Conservation (phyloP, 495 filamentous ascomycete genomes). For the Penicillium tannophilum region DNA sequence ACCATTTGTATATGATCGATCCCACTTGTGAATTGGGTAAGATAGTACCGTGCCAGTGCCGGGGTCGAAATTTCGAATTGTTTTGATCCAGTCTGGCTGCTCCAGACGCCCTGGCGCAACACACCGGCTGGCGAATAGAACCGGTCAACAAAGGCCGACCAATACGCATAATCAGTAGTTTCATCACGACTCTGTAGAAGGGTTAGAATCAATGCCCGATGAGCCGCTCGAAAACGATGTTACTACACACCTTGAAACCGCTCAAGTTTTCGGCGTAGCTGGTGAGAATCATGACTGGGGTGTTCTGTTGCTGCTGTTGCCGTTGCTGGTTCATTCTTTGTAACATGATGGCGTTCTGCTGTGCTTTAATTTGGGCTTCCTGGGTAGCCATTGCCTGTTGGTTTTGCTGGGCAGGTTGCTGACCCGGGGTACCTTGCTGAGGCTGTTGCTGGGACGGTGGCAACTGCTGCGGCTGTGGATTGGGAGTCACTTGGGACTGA, state of each 20-base stretch:
- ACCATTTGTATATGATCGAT: constrained; percentile 78
- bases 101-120: constrained; percentile 64
- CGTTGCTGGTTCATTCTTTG: constrained; percentile 45
- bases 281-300: constrained; percentile 63
- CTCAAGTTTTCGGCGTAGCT: constrained; percentile 72
- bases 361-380: constrained; percentile 47
- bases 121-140: constrained; percentile 75
- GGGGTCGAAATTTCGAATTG: constrained; percentile 77
- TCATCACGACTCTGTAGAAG: constrained; percentile 55
- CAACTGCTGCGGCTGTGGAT: constrained; percentile 49
- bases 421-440: constrained; percentile 43
- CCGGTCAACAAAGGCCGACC: constrained; percentile 71
- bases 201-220: not conserved
- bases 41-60: constrained; percentile 77
- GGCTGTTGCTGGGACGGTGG: constrained; percentile 48
- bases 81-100: constrained; percentile 56
- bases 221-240: not conserved
- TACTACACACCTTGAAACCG: constrained; percentile 57
- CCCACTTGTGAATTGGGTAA: constrained; percentile 81
- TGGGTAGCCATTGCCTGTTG: constrained; percentile 43
- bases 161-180: constrained; percentile 65
- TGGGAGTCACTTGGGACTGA: constrained; percentile 49
- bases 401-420: constrained; percentile 43
- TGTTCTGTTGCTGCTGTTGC: constrained; percentile 42
- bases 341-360: constrained; percentile 49